Percentiles rank a stretch among this genome's conserved stretches.
Conservation (phyloP, 108 stramenopile genomes). For the Phaeodactylum tricornutum region DNA sequence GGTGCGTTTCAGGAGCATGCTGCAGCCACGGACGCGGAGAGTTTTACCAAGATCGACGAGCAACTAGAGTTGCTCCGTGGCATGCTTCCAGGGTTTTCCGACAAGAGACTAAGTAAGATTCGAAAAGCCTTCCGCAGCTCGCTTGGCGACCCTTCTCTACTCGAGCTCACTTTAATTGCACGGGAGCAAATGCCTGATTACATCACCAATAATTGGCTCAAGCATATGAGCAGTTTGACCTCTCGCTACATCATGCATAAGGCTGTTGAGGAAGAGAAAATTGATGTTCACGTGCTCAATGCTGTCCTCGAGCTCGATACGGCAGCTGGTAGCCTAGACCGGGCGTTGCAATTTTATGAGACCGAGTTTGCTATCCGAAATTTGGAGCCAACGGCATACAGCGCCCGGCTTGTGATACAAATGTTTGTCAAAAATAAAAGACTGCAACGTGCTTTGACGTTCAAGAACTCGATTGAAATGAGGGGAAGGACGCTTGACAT, state of each 20-base stretch:
- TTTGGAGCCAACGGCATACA: slow-evolving; percentile 54
- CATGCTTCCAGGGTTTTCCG: slow-evolving; percentile 55
- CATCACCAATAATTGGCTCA: slow-evolving; percentile 42
- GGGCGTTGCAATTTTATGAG: slow-evolving; percentile 49
- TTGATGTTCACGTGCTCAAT: slow-evolving; percentile 64
- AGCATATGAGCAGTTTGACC: slow-evolving; percentile 41
- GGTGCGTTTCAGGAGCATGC: too few species aligned
- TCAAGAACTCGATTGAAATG: slow-evolving; percentile 61
- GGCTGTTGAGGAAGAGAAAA: slow-evolving; percentile 47
- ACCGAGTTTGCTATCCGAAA: slow-evolving; percentile 38
- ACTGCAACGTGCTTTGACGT: slow-evolving; percentile 43
- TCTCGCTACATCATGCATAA: slow-evolving; percentile 46
- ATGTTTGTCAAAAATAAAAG: slow-evolving; percentile 71
- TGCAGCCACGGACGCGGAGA: too few species aligned
- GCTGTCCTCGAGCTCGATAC: slow-evolving; percentile 57
- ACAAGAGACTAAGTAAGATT: slow-evolving; percentile 42
- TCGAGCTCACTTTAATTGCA: slow-evolving; percentile 49
- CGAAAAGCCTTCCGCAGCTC: slow-evolving; percentile 42
- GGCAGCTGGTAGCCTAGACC: slow-evolving; percentile 43
- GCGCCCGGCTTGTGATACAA: slow-evolving; percentile 65
- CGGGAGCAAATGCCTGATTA: slow-evolving; percentile 76
- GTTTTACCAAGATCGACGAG: neutral
- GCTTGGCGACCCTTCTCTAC: slow-evolving; percentile 59
- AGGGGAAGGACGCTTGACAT: slow-evolving; percentile 56
- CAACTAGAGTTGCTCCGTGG: slow-evolving; percentile 34